These are phyloP conservation scores for Paxillus involutus DNA, from an alignment of 768 basidiomycete genomes.

Conservation along the genomic window DNA sequence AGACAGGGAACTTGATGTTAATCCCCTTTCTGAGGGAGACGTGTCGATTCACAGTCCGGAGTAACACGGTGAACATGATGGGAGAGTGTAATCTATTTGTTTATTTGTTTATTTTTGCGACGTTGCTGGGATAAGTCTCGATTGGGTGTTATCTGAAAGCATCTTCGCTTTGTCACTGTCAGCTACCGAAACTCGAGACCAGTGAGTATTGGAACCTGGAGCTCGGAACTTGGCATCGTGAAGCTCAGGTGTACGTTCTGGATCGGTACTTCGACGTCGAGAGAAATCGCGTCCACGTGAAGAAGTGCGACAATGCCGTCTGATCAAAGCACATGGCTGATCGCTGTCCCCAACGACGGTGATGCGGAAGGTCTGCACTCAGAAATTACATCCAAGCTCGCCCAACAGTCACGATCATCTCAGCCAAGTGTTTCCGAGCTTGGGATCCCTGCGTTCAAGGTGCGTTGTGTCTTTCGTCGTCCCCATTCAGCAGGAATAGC, in stretches of 20 bases:
- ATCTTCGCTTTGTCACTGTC: not conserved
- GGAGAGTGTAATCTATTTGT: conserved; percentile 3
- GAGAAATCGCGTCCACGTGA: not conserved
- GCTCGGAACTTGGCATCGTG: not conserved
- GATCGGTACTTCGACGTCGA: conserved; percentile 5
- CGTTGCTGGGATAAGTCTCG: conserved; percentile 5
- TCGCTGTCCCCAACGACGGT: conserved; percentile 83
- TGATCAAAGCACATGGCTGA: conserved; percentile 93
- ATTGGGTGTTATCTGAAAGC: conserved; percentile 3
- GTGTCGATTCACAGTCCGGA: conserved; percentile 4
- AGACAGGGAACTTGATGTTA: not conserved
- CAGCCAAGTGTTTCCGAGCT: conserved; percentile 59
- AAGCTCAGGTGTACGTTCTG: not conserved
- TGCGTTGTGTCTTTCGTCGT: conserved; percentile 30
- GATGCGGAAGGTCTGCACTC: conserved; percentile 76
- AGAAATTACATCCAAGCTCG: conserved; percentile 63
- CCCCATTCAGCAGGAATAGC: not conserved
- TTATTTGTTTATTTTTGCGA: conserved; percentile 17
- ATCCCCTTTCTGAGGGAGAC: not conserved
- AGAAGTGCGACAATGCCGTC: conserved; percentile 71
- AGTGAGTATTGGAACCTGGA: too few species aligned
- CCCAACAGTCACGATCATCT: conserved; percentile 51
- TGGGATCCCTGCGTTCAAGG: conserved; percentile 89
- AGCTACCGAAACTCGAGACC: not conserved
- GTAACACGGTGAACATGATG: conserved; percentile 4